Conservation (phyloP, 768 basidiomycete genomes). For the Coprinopsis cinerea region DNA sequence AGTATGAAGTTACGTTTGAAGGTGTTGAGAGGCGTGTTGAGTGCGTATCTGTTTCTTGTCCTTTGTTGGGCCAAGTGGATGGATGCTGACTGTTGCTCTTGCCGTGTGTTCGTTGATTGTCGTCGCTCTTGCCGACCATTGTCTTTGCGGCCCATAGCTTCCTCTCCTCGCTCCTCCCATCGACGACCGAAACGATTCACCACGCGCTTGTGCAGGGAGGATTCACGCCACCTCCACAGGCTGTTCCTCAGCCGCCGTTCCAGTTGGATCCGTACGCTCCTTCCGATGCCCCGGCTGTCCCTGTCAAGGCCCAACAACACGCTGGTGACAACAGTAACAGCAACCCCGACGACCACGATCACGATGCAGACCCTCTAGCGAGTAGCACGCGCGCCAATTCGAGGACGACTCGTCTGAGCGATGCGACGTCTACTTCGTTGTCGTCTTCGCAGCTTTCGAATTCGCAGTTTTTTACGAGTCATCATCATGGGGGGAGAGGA, state of each 20-base stretch:
- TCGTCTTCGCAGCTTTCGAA: constrained; percentile 26
- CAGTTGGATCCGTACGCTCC: not conserved
- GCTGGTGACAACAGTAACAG: no score
- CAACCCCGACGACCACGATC: no score
- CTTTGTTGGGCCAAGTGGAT: not conserved
- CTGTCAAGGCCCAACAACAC: no score
- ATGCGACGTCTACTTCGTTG: constrained; percentile 18
- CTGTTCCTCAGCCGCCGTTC: not conserved
- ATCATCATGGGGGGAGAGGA: constrained; percentile 14
- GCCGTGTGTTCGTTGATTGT: not conserved
- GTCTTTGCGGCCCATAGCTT: constrained; percentile 41
- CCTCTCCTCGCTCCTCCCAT: constrained; percentile 66
- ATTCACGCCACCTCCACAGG: constrained; percentile 16
- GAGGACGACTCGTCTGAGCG: no score
- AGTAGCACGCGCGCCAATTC: no score
- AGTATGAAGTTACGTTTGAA: constrained; percentile 61
- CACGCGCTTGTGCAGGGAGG: constrained; percentile 69
- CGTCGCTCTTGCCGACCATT: not conserved
- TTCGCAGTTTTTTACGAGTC: constrained; percentile 22
- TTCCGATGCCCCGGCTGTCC: constrained; percentile 2
- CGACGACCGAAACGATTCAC: constrained; percentile 63
- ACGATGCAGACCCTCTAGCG: no score
- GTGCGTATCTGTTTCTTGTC: constrained; percentile 26
- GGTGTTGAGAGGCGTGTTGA: constrained; percentile 52
- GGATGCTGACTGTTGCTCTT: not conserved